Conservation (phyloP, 2,329 filamentous ascomycete genomes). For the Lanzia echinophila region DNA sequence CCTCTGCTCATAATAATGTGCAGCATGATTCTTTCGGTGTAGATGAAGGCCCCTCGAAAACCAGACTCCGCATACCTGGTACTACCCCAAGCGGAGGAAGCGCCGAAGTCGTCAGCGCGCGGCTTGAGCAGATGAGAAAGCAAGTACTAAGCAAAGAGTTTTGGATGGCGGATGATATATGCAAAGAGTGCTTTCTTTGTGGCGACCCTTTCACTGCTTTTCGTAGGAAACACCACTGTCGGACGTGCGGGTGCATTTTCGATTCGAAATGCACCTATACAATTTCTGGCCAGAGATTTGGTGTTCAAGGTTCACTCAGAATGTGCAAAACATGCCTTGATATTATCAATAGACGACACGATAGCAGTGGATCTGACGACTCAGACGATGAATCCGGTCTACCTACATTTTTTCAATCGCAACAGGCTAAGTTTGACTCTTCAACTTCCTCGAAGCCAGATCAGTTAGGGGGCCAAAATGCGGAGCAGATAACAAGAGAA, state of each 20-base stretch:
- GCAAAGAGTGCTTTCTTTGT: conserved; percentile 93
- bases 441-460: conserved; percentile 34
- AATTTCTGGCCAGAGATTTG: conserved; percentile 83
- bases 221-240: conserved; percentile 91
- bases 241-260: conserved; percentile 96
- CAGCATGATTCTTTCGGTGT: conserved; percentile 50
- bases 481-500: conserved; percentile 34
- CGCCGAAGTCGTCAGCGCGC: conserved; percentile 52
- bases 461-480: conserved; percentile 31
- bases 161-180: conserved; percentile 99
- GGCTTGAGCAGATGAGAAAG: conserved; percentile 67
- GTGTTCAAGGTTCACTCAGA: conserved; percentile 73
- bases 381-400: conserved; percentile 72
- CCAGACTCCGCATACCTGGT: conserved; percentile 46
- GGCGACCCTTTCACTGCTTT: conserved; percentile 89
- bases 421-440: conserved; percentile 40
- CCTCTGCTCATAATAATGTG: conserved; percentile 51
- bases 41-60: conserved; percentile 33
- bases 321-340: conserved; percentile 90
- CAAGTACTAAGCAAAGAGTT: conserved; percentile 92
- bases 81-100: conserved; percentile 51
- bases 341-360: conserved; percentile 84
- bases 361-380: conserved; percentile 80
- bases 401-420: conserved; percentile 53
- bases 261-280: conserved; percentile 92